Percentiles rank a stretch among this genome's conserved stretches.
These are phyloP conservation scores for Dictyostelium firmibasis DNA, from an alignment of 78 protist species.

Conservation along the genomic window DNA sequence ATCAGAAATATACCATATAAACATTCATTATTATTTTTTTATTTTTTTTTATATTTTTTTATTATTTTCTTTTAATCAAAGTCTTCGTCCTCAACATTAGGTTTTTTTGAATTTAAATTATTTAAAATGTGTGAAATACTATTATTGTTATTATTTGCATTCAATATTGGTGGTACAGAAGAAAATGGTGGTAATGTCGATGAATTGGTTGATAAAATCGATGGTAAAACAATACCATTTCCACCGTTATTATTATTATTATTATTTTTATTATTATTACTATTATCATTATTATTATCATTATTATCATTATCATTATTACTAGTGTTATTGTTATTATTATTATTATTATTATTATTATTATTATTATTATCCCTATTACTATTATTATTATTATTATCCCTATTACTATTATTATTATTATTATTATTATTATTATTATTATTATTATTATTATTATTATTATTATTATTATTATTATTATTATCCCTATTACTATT, in stretches of 20 bases:
- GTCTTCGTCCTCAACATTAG: constrained; percentile 2
- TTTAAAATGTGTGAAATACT: constrained; percentile 31
- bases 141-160: background rate
- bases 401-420: background rate
- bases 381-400: background rate
- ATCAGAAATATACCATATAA: no score
- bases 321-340: background rate
- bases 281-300: background rate
- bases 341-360: background rate
- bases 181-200: background rate
- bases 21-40: background rate
- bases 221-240: background rate
- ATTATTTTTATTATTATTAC: background rate
- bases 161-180: background rate
- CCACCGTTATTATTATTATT: background rate
- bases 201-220: constrained; percentile 2
- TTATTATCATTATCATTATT: background rate
- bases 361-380: background rate
- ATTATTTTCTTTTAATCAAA: background rate
- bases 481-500: background rate
- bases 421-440: background rate
- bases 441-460: background rate
- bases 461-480: background rate
- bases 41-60: background rate
- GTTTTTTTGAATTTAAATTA: background rate